Evolutionary conservation across 2,329 filamentous ascomycete genomes (phyloP).

Genomic region (Colletotrichum sp.): DNA sequence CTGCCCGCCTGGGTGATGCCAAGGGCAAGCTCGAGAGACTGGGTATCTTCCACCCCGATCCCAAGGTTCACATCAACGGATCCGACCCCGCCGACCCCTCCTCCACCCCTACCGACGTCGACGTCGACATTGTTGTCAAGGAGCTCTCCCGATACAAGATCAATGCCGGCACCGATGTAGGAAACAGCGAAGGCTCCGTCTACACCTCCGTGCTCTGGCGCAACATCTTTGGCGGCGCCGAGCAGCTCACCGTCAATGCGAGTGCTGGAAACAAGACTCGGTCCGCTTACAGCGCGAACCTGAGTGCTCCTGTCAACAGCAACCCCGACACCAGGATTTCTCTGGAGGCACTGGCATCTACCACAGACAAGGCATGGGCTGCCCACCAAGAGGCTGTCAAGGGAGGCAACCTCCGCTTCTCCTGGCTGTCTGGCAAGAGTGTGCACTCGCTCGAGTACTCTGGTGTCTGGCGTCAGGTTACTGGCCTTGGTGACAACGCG

Average conservation of each 20-base stretch:
- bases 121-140: constrained; percentile 80
- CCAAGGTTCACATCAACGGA: constrained; percentile 82
- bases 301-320: constrained; percentile 79
- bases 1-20: constrained; percentile 72
- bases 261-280: constrained; percentile 88
- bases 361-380: constrained; percentile 89
- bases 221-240: constrained; percentile 93
- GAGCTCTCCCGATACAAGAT: constrained; percentile 86
- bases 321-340: constrained; percentile 83
- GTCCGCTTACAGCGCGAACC: constrained; percentile 86
- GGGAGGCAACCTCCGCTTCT: constrained; percentile 77
- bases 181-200: constrained; percentile 91
- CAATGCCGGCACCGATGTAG: constrained; percentile 93
- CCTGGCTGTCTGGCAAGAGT: constrained; percentile 65
- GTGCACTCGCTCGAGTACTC: constrained; percentile 82
- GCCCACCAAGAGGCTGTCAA: constrained; percentile 90
- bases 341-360: constrained; percentile 80
- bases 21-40: constrained; percentile 80
- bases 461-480: constrained; percentile 87
- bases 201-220: constrained; percentile 87
- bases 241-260: constrained; percentile 85
- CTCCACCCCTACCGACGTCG: constrained; percentile 77
- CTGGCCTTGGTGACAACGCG: constrained; percentile 75
- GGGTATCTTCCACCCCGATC: constrained; percentile 85
- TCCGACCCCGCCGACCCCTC: constrained; percentile 72